A percentile compares a stretch with the other conserved stretches of the same genome.
Evolutionary conservation across 805 yeast species (phyloP).

Genomic region (Dipodascus albidus): DNA sequence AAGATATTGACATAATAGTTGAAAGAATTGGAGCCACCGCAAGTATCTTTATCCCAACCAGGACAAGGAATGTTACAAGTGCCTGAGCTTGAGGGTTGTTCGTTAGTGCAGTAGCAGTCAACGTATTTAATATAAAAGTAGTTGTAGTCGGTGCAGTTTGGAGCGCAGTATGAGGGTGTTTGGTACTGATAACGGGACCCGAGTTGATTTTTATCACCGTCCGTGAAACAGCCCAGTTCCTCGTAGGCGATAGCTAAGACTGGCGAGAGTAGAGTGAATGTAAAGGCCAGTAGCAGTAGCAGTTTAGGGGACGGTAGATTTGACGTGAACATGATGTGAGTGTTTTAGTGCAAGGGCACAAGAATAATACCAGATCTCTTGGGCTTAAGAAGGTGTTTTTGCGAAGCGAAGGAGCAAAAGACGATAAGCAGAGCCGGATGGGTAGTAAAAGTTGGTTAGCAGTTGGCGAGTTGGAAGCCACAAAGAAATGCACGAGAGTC

Average conservation of each 20-base stretch:
- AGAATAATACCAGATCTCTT: no score
- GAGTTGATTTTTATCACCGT: slow-evolving; percentile 1
- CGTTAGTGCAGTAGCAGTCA: slow-evolving; percentile 57
- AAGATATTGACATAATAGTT: not conserved
- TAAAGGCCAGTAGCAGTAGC: not conserved
- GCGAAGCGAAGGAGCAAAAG: no score
- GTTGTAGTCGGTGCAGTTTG: slow-evolving; percentile 1
- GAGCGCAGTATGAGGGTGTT: not conserved
- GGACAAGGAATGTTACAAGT: slow-evolving; percentile 39
- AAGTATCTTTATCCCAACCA: slow-evolving; percentile 51
- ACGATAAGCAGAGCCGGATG: no score
- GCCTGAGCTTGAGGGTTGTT: slow-evolving; percentile 17
- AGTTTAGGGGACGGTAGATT: not conserved
- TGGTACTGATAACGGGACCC: not conserved
- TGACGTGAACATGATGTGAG: not conserved
- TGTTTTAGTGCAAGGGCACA: no score
- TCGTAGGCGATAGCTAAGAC: not conserved
- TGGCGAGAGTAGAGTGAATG: not conserved
- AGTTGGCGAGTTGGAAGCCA: not conserved
- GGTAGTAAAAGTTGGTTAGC: no score
- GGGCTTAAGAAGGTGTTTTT: no score
- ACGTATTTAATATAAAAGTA: slow-evolving; percentile 28
- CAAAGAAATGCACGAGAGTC: not conserved
- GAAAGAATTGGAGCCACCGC: slow-evolving; percentile 44
- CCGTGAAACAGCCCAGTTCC: slow-evolving; percentile 1